Conservation (phyloP, 2,329 filamentous ascomycete species). For the Phoma herbarum region DNA sequence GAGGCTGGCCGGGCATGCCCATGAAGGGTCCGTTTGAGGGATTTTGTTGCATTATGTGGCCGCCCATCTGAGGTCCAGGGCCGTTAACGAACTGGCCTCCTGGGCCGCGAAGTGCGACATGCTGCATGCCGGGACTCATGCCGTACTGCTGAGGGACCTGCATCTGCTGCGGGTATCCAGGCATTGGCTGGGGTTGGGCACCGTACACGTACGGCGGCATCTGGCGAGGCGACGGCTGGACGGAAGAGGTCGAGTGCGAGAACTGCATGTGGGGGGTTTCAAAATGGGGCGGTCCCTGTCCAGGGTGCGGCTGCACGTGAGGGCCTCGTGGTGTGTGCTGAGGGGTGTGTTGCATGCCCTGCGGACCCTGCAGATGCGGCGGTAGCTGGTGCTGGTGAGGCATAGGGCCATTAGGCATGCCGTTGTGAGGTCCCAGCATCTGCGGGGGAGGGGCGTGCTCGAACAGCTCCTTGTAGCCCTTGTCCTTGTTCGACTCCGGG, state of each 20-base stretch:
- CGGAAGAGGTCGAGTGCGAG: conserved; percentile 80
- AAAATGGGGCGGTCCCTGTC: conserved; percentile 72
- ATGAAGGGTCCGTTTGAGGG: conserved; percentile 75
- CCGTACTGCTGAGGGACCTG: conserved; percentile 75
- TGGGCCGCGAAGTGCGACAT: conserved; percentile 75
- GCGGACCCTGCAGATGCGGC: conserved; percentile 78
- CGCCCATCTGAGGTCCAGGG: conserved; percentile 74
- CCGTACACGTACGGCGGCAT: conserved; percentile 76
- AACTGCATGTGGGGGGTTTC: conserved; percentile 90
- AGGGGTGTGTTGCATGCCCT: conserved; percentile 74
- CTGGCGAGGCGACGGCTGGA: conserved; percentile 82
- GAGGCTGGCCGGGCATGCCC: conserved; percentile 71
- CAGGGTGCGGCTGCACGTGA: conserved; percentile 77
- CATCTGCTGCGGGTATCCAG: conserved; percentile 58
- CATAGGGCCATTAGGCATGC: conserved; percentile 70
- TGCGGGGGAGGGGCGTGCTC: conserved; percentile 68
- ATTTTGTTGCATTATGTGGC: conserved; percentile 82
- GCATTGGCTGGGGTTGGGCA: conserved; percentile 65
- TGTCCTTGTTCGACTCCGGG: conserved; percentile 73
- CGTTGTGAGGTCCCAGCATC: conserved; percentile 70
- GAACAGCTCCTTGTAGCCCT: conserved; percentile 82
- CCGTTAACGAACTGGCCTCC: conserved; percentile 78
- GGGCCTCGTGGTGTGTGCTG: conserved; percentile 82
- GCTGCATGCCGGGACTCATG: conserved; percentile 73
- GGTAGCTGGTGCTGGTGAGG: conserved; percentile 86